Evolutionary conservation across 2,329 filamentous ascomycete genomes (phyloP), one percentile per base, ranked within the genome.

Genomic region (Venturia oleaginea): DNA sequence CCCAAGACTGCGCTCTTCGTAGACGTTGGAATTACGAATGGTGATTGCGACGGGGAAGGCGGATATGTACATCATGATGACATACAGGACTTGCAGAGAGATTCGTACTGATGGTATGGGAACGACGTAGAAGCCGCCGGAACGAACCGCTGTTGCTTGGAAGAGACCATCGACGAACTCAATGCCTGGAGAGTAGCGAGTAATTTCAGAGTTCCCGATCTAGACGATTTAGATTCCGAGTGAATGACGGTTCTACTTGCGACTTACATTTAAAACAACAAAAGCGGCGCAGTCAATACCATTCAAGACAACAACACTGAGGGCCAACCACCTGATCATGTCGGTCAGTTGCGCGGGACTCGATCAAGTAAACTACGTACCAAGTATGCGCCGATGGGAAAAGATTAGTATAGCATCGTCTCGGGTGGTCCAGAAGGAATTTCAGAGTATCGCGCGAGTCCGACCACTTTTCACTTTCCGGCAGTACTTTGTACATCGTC

Each of bases 61-160:
- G 5, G 81, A 81, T 59, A 87, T 85, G 72, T 86, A 87, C 84
- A 87, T 87, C 84, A 87, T 86, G 55, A 84, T 78, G 0, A 86
- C 75, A 65, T 85, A 82, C 40, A 84, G 79, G 42, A 86, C 79
- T 65, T 85, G 84, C 0, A 85, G 78, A 2, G 78, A 80, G 5
- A 84, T 81, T 43, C 80, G 82, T 2, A 85, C 75, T 0, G 70
- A 71, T 3, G 80, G 71, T 15, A 85, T 76, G 22, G 76, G 71
- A 38, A 85, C 76, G 55, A 84, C 69, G 74, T 83, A 74, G 76
- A 78, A 73, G 69, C 83, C 73, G 66, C 83, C 71, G 72, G 77
- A 75, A 70, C 83, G 67, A 65, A 81, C 71, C 67, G 79, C 73
- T 69, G 84, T 67, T 68, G 84, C 82, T 73, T 86, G 84, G 71